Conservation (phyloP, 306 rosid species). For the Cucurbita moschata region DNA sequence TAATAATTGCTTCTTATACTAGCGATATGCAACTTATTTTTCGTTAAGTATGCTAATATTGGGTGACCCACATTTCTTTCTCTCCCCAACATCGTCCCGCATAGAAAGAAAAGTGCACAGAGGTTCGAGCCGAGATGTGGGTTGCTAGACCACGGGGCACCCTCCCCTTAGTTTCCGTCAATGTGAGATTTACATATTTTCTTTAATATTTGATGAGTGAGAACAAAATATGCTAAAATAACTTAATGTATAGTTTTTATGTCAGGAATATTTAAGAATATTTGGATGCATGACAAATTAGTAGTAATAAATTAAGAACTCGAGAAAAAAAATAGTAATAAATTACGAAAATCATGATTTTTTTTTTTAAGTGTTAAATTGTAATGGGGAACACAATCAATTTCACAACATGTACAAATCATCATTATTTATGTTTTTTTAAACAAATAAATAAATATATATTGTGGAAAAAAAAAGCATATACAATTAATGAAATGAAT, state of each 20-base stretch:
- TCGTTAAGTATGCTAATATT: too few relatives aligned
- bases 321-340: not conserved
- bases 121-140: not conserved
- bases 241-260: too few relatives aligned
- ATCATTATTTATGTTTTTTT: not conserved
- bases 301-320: not conserved
- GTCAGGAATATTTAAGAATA: too few relatives aligned
- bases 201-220: too few relatives aligned
- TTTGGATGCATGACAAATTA: too few relatives aligned
- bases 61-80: not conserved
- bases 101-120: not conserved
- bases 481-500: not conserved
- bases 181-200: too few relatives aligned
- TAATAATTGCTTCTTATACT: too few relatives aligned
- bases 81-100: not conserved
- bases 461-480: not conserved
- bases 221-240: too few relatives aligned
- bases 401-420: constrained; percentile 1
- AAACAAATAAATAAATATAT: too few relatives aligned
- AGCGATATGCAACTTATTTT: too few relatives aligned
- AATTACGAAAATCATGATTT: not conserved
- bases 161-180: too few relatives aligned
- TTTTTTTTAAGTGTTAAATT: not conserved
- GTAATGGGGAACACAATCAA: constrained; percentile 7
- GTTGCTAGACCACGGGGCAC: too few relatives aligned